Percentiles rank a stretch among this genome's conserved stretches.
phyloP scores from a whole-genome alignment of 2,329 filamentous ascomycete genomes.

The Colletotrichum limetticola region DNA sequence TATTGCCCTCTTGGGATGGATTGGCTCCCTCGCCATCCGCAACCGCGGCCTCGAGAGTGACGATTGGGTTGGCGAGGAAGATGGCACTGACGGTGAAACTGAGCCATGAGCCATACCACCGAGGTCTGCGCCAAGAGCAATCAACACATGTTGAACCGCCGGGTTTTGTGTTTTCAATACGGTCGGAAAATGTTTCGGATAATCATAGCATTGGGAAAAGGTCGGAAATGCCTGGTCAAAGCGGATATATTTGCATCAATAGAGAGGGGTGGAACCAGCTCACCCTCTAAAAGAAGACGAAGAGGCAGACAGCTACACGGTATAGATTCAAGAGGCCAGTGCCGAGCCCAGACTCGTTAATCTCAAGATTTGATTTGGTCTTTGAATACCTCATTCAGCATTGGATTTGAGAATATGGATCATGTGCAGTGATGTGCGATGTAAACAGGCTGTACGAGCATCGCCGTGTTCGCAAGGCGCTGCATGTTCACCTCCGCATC shows the following conservation, averaged over 20 bases:
- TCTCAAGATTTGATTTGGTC: background rate
- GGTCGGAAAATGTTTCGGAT: conserved; percentile 6
- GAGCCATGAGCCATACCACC: conserved; percentile 23
- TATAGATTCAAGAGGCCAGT: conserved; percentile 9
- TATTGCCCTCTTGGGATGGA: conserved; percentile 82
- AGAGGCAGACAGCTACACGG: background rate
- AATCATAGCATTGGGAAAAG: conserved; percentile 23
- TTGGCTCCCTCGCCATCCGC: conserved; percentile 81
- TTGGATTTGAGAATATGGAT: no score
- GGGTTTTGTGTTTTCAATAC: conserved; percentile 1
- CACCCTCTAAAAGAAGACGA: background rate
- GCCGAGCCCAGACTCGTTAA: background rate
- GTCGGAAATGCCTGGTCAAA: conserved; percentile 5
- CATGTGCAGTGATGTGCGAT: no score
- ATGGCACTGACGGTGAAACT: conserved; percentile 40
- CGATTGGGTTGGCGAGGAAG: conserved; percentile 57
- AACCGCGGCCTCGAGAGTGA: conserved; percentile 70
- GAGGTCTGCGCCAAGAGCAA: background rate
- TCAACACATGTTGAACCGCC: background rate
- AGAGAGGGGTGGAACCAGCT: background rate
- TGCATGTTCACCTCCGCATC: background rate
- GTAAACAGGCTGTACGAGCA: background rate
- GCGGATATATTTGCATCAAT: conserved; percentile 13
- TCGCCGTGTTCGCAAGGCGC: background rate
- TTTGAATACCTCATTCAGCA: background rate